These are phyloP conservation scores for Meredithiella fracta DNA, from an alignment of 2,329 filamentous ascomycete genomes.

Conservation along the genomic window DNA sequence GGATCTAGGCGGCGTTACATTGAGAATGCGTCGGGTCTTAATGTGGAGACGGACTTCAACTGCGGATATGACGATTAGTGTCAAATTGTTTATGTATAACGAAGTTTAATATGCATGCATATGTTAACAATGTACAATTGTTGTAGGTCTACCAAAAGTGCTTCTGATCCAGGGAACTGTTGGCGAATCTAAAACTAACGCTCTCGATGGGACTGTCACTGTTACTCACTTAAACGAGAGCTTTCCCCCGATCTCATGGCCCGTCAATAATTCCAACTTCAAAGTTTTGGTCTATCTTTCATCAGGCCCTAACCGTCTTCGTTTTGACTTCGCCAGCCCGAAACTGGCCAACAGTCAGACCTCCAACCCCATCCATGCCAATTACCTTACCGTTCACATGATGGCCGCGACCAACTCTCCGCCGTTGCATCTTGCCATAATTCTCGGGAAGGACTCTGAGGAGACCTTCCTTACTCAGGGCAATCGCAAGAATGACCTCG, in stretches of 20 bases:
- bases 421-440: conserved; percentile 74
- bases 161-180: conserved; percentile 68
- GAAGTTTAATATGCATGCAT: too few species aligned
- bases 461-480: conserved; percentile 72
- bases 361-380: conserved; percentile 55
- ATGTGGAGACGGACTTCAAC: too few species aligned
- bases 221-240: conserved; percentile 69
- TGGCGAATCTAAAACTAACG: conserved; percentile 44
- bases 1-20: too few species aligned
- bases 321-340: conserved; percentile 74
- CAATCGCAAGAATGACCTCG: conserved; percentile 56
- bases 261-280: conserved; percentile 76
- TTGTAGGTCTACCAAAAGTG: conserved; percentile 71
- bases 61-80: too few species aligned
- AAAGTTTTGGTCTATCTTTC: conserved; percentile 82
- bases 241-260: conserved; percentile 74
- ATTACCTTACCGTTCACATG: conserved; percentile 73
- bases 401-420: conserved; percentile 62
- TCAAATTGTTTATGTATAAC: too few species aligned
- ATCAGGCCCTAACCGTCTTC: conserved; percentile 74
- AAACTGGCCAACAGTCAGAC: conserved; percentile 56
- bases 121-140: background rate
- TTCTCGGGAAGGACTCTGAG: conserved; percentile 76
- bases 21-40: too few species aligned
- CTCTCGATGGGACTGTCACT: conserved; percentile 62